phyloP scores from a whole-genome alignment of 75 land plant genomes.

The Adiantum capillusveneris region DNA sequence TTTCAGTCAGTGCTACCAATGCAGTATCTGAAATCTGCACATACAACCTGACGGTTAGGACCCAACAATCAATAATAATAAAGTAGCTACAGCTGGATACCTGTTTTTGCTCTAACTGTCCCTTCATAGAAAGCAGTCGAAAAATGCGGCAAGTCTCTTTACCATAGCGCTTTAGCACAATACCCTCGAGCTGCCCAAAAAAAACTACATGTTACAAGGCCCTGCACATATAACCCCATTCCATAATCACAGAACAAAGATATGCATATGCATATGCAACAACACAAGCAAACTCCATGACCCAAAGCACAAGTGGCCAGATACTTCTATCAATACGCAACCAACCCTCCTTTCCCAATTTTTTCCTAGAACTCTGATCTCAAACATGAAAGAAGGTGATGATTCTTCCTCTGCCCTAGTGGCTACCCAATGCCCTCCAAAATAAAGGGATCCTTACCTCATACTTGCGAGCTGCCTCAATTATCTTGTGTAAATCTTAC shows the following conservation, averaged over 20 bases:
- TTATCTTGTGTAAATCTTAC: slow-evolving; percentile 51
- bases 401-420: no score
- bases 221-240: neutral
- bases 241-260: no score
- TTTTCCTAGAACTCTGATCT: no score
- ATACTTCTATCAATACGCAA: no score
- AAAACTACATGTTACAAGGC: neutral
- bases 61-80: neutral
- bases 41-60: neutral
- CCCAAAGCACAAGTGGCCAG: no score
- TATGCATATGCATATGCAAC: no score
- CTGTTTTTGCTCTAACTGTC: slow-evolving; percentile 46
- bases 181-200: slow-evolving; percentile 59
- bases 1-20: slow-evolving; percentile 60
- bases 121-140: slow-evolving; percentile 49
- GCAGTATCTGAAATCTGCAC: slow-evolving; percentile 65
- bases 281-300: no score
- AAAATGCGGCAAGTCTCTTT: slow-evolving; percentile 79
- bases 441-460: slow-evolving; percentile 38
- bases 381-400: no score
- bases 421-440: no score
- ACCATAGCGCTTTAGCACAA: slow-evolving; percentile 74
- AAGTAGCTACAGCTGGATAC: slow-evolving; percentile 6
- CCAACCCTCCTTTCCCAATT: no score
- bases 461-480: slow-evolving; percentile 52